Percentiles rank a stretch among this genome's conserved stretches.
Conservation (phyloP, 2,329 filamentous ascomycete genomes). For the Pestalotiopsis fici region DNA sequence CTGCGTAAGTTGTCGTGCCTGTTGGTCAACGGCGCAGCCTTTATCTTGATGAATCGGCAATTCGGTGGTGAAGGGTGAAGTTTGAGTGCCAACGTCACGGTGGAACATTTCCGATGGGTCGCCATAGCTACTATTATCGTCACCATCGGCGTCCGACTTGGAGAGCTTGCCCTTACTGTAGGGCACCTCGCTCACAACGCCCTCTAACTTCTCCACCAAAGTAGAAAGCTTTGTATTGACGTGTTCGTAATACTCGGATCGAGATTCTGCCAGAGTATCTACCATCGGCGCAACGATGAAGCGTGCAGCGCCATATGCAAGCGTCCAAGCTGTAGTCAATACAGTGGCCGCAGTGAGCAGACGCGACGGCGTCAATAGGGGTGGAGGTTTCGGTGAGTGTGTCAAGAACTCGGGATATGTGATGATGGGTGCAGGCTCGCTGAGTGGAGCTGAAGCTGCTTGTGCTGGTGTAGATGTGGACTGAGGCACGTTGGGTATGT, state of each 20-base stretch:
- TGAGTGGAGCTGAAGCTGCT: slow-evolving; percentile 6
- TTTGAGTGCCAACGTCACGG: slow-evolving; percentile 79
- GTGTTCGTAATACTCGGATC: slow-evolving; percentile 52
- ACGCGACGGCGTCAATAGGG: slow-evolving; percentile 61
- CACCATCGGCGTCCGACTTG: slow-evolving; percentile 16
- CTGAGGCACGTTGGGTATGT: background rate
- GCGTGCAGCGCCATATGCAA: slow-evolving; percentile 71
- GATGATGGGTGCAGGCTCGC: slow-evolving; percentile 61
- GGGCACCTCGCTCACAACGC: slow-evolving; percentile 63
- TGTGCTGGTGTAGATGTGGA: background rate
- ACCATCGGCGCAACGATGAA: slow-evolving; percentile 68
- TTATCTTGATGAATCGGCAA: slow-evolving; percentile 16
- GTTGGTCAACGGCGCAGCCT: slow-evolving; percentile 34
- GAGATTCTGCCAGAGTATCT: slow-evolving; percentile 50
- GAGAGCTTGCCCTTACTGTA: slow-evolving; percentile 28
- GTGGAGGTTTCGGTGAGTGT: slow-evolving; percentile 55
- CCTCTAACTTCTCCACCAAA: slow-evolving; percentile 53
- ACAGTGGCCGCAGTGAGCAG: slow-evolving; percentile 62
- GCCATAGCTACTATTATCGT: slow-evolving; percentile 48
- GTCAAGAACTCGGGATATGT: slow-evolving; percentile 72
- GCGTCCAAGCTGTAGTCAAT: slow-evolving; percentile 57
- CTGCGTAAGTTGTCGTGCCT: slow-evolving; percentile 41
- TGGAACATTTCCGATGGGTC: slow-evolving; percentile 81
- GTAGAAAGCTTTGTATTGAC: slow-evolving; percentile 45
- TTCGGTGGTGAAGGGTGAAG: slow-evolving; percentile 53